These are phyloP conservation scores for Citrullus mucosospermus DNA, from an alignment of 306 rosid species.

Conservation along the genomic window DNA sequence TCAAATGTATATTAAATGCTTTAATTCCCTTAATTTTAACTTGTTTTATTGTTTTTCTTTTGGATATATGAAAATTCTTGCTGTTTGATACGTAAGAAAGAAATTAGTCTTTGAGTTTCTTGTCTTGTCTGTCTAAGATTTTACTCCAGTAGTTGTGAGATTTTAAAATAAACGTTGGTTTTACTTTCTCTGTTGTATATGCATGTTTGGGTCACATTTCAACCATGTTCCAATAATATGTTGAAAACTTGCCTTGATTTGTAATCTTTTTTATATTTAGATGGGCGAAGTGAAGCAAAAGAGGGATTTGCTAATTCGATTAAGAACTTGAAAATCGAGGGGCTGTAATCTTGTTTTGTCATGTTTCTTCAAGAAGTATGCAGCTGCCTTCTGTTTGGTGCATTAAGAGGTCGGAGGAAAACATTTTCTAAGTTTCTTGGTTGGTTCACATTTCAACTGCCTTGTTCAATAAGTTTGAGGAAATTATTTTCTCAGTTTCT, in stretches of 20 bases:
- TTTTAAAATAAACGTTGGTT: background rate
- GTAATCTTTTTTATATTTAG: constrained; percentile 4
- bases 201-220: background rate
- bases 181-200: background rate
- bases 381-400: background rate
- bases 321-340: constrained; percentile 25
- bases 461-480: background rate
- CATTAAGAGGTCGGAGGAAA: background rate
- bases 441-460: background rate
- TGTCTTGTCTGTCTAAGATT: background rate
- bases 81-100: background rate
- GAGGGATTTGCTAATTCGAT: constrained; percentile 36
- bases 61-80: background rate
- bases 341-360: background rate
- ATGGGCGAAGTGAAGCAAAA: constrained; percentile 34
- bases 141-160: background rate
- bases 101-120: background rate
- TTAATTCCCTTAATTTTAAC: background rate
- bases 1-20: constrained; percentile 8
- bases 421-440: background rate
- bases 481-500: background rate
- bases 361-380: background rate
- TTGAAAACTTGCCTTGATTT: background rate
- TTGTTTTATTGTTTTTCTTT: background rate
- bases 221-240: background rate